Evolutionary conservation across 305 asterid species (phyloP).

Genomic region (Galium porrigens): DNA sequence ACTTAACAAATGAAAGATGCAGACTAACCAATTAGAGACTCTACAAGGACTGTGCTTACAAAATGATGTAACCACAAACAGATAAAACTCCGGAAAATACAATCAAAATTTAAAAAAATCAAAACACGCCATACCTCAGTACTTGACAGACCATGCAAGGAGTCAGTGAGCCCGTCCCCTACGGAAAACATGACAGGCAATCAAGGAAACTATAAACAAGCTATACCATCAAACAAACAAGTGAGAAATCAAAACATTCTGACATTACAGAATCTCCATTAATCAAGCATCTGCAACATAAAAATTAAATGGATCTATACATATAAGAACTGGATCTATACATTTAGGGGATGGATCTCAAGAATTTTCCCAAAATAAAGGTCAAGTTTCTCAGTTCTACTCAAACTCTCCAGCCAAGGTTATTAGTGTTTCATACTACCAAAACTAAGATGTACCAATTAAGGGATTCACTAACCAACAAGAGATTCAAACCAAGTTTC

Average conservation of each 20-base stretch:
- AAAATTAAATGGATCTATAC: neutral
- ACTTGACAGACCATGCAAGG: slow-evolving; percentile 54
- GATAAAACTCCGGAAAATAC: neutral
- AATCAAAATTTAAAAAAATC: neutral
- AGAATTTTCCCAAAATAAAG: neutral
- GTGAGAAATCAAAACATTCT: neutral
- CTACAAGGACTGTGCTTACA: neutral
- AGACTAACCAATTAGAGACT: neutral
- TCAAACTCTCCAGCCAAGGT: neutral
- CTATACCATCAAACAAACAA: neutral
- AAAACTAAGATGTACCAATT: neutral
- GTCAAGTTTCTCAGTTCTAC: neutral
- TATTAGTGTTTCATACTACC: neutral
- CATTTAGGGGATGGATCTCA: neutral
- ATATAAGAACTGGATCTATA: neutral
- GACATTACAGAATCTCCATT: too few relatives aligned
- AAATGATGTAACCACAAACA: slow-evolving; percentile 3
- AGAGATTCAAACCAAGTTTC: neutral
- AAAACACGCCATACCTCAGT: slow-evolving; percentile 31
- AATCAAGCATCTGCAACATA: neutral
- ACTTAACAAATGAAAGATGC: neutral
- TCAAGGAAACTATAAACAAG: slow-evolving; percentile 8
- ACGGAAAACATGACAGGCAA: slow-evolving; percentile 12
- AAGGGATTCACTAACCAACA: neutral
- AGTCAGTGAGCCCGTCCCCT: slow-evolving; percentile 82